phyloP scores from a whole-genome alignment of 2,329 filamentous ascomycete genomes.

The Clarireedia monteithiana region DNA sequence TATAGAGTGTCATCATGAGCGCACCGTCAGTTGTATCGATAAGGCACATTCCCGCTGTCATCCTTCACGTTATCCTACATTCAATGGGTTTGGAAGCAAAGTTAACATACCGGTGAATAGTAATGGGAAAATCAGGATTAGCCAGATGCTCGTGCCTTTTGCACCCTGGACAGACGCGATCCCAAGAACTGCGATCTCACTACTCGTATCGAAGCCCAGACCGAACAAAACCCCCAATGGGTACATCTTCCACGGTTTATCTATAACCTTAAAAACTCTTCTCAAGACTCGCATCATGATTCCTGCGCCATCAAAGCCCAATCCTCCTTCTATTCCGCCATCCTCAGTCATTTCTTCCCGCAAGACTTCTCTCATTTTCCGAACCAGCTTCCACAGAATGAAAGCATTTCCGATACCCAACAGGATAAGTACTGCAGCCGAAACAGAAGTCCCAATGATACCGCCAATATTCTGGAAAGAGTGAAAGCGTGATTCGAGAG shows the following conservation, averaged over 20 bases:
- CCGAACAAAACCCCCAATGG: constrained; percentile 84
- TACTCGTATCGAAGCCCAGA: constrained; percentile 90
- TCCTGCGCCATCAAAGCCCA: constrained; percentile 70
- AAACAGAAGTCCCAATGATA: constrained; percentile 84
- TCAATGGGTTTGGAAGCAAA: not conserved
- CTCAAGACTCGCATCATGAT: constrained; percentile 66
- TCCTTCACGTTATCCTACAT: not conserved
- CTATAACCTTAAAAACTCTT: constrained; percentile 66
- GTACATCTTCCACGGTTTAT: constrained; percentile 91
- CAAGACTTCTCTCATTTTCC: constrained; percentile 59
- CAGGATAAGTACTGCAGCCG: constrained; percentile 72
- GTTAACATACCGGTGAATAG: constrained; percentile 66
- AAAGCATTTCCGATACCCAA: constrained; percentile 79
- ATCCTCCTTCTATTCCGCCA: constrained; percentile 28
- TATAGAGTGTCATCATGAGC: constrained; percentile 91
- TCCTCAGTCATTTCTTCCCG: constrained; percentile 24
- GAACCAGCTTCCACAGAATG: constrained; percentile 73
- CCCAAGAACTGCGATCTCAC: constrained; percentile 84
- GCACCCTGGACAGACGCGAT: constrained; percentile 84
- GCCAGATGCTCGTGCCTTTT: constrained; percentile 82
- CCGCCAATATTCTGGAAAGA: constrained; percentile 73
- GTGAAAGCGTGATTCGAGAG: constrained; percentile 73
- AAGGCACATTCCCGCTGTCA: constrained; percentile 80
- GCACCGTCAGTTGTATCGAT: constrained; percentile 89
- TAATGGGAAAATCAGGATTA: constrained; percentile 85